Evolutionary conservation across 495 filamentous ascomycete species (phyloP), one percentile per base, ranked within the genome.

Genomic region (Daldinia loculata): DNA sequence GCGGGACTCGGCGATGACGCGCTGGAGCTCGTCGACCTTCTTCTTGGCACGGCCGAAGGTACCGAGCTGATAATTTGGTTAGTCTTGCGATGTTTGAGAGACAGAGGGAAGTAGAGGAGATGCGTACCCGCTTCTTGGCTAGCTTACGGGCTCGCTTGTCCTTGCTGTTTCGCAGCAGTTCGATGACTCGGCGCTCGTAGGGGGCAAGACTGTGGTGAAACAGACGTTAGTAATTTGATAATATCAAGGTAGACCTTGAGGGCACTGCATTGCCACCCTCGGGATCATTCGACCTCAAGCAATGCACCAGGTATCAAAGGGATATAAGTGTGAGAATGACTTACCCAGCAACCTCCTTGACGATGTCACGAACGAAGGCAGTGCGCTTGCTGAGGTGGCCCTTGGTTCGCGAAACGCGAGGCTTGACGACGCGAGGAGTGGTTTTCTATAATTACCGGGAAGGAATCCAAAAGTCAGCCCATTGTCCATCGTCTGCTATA

Each of bases 91-190:
- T 56, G n/a, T 14, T 11, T 9, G 39, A 64, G 70, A 50, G 30
- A 26, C 39, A 15, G 27, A 5, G 12, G 24, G 24, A 48, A 56
- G 26, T 43, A 15, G 24, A n/a, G 38, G 61, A 66, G 55, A 89
- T 53, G 15, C 86, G 70, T 88, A 93, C 92, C 84, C 95, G 88
- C 91, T 97, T 98, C 95, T 99, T 99, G 74, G 95, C 95, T 79
- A 97, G 91, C 90, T 98, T 98, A 72, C 95, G 88, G 70, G 95
- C 95, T 84, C 95, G 93, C 92, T 99, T 99, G 84, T 99, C 95
- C 86, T 97, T 97, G 87, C 90, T 89, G 89, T 98, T 99, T 75
- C 95, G 93, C 81, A 99, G 90, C 74, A 99, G 87, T 89, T 99
- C 95, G 82, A 98, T 96, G 79, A 99, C 92, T 77, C 95, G 94